These are phyloP conservation scores for Blastocladiella emersonii DNA, from an alignment of 371 early-diverging fungal species.

Conservation along the genomic window DNA sequence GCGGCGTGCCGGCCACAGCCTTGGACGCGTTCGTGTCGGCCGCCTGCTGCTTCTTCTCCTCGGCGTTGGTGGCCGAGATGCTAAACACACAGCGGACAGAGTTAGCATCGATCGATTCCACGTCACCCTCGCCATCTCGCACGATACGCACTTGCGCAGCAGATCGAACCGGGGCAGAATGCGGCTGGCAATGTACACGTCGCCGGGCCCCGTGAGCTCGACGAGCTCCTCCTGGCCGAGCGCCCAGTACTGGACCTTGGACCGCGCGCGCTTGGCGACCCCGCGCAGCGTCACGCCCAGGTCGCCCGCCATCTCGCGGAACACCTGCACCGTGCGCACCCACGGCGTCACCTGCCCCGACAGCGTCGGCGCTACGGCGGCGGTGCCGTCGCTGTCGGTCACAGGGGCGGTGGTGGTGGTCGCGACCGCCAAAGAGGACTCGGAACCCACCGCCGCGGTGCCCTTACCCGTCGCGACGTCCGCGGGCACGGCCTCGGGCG, in stretches of 20 bases:
- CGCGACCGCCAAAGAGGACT: too few relatives aligned
- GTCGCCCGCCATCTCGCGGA: background rate
- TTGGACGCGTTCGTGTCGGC: too few relatives aligned
- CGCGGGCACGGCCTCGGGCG: background rate
- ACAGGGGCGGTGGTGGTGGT: background rate
- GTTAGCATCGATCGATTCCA: background rate
- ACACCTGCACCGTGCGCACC: background rate
- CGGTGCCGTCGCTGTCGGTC: background rate
- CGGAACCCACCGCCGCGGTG: too few relatives aligned
- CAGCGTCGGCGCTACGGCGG: background rate
- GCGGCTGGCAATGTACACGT: background rate
- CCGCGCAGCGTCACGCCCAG: background rate
- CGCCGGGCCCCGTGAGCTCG: background rate
- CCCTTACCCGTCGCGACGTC: too few relatives aligned
- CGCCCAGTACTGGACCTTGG: background rate
- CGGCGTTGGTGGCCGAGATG: background rate
- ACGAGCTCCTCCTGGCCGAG: background rate
- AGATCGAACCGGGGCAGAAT: background rate
- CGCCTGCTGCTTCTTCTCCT: background rate
- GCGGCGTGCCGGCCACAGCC: too few relatives aligned
- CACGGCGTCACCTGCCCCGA: background rate
- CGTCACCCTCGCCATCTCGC: background rate
- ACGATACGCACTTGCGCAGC: background rate
- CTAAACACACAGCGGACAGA: background rate
- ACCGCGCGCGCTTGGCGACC: background rate